phyloP scores from a whole-genome alignment of 2,329 filamentous ascomycete species.

The Diplodia intermedia region DNA sequence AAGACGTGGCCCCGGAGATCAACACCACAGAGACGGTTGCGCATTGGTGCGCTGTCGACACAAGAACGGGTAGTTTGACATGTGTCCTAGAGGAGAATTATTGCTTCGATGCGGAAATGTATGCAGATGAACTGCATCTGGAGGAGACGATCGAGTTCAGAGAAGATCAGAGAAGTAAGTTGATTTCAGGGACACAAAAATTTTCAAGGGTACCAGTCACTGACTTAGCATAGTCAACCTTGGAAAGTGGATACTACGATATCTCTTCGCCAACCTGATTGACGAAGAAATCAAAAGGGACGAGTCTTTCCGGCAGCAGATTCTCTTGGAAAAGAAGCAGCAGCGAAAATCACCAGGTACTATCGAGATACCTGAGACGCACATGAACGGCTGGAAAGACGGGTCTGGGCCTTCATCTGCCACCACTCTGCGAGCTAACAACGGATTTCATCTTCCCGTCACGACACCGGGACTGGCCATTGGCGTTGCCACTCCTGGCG shows the following conservation, averaged over 20 bases:
- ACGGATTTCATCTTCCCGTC: conserved; percentile 66
- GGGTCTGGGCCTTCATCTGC: conserved; percentile 54
- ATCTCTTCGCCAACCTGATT: conserved; percentile 87
- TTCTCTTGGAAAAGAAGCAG: conserved; percentile 70
- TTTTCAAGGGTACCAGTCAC: not conserved
- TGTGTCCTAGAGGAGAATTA: conserved; percentile 93
- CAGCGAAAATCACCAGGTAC: conserved; percentile 66
- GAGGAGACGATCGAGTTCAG: conserved; percentile 79
- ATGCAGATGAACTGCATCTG: conserved; percentile 84
- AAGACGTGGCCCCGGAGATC: conserved; percentile 85
- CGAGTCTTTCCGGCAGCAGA: conserved; percentile 70
- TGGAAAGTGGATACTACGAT: conserved; percentile 93
- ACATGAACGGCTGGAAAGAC: conserved; percentile 56
- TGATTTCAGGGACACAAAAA: not conserved
- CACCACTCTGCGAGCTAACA: conserved; percentile 62
- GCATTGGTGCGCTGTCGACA: conserved; percentile 96
- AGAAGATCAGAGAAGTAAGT: conserved; percentile 90
- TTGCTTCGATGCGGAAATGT: conserved; percentile 97
- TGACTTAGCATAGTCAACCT: conserved; percentile 74
- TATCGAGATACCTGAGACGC: conserved; percentile 61
- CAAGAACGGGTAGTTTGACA: conserved; percentile 87
- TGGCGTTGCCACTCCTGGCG: conserved; percentile 72
- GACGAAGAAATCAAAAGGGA: conserved; percentile 90
- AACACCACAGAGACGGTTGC: conserved; percentile 89
- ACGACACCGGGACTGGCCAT: conserved; percentile 80